Evolutionary conservation across 169 alveolate genomes (phyloP).

Genomic region (Cryptosporidium parvum): DNA sequence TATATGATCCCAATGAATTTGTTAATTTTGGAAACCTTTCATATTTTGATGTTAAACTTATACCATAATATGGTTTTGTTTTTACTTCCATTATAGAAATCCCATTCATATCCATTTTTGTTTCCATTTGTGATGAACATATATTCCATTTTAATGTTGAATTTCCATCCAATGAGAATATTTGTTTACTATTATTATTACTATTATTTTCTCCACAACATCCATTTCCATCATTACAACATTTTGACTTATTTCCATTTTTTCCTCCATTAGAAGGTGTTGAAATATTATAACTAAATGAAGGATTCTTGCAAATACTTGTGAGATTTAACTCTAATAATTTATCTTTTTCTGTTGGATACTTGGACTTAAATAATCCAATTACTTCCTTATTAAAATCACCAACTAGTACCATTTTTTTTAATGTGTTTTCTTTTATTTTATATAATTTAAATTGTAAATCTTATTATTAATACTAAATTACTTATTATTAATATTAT

Average conservation of each 20-base stretch:
- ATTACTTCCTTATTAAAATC: conserved; percentile 53
- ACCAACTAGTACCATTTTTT: conserved; percentile 37
- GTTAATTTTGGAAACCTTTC: conserved; percentile 1
- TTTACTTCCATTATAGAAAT: conserved; percentile 45
- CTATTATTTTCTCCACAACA: not conserved
- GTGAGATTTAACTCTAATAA: conserved; percentile 37
- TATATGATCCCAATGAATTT: too few species aligned
- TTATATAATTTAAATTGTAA: not conserved
- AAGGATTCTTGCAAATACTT: conserved; percentile 51
- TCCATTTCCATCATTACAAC: not conserved
- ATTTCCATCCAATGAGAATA: conserved; percentile 29
- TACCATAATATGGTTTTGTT: conserved; percentile 22
- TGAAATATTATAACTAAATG: conserved; percentile 1
- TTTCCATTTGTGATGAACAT: conserved; percentile 40
- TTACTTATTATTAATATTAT: not conserved
- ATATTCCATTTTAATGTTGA: conserved; percentile 52
- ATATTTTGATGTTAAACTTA: conserved; percentile 39
- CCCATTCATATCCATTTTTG: conserved; percentile 64
- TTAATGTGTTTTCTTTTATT: too few species aligned
- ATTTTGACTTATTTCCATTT: not conserved
- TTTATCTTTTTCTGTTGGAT: conserved; percentile 53
- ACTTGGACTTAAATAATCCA: conserved; percentile 46
- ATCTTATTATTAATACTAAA: too few species aligned
- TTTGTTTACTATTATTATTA: not conserved
- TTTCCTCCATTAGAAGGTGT: not conserved